Conservation (phyloP, 305 asterid species). For the Fraxinus nigra region DNA sequence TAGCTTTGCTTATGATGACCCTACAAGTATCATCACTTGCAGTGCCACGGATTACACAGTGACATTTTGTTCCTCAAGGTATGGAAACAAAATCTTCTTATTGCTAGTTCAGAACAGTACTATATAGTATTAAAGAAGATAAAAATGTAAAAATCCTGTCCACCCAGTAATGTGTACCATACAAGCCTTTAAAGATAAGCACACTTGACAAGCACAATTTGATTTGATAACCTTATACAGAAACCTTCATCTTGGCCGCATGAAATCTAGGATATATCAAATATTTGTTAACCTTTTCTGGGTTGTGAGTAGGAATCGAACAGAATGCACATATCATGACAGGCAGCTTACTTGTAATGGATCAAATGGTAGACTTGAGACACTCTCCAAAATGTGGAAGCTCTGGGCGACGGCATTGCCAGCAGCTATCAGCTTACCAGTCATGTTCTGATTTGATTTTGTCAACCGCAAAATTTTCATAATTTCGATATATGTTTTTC, state of each 20-base stretch:
- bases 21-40: constrained; percentile 56
- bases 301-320: constrained; percentile 43
- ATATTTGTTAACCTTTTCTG: constrained; percentile 8
- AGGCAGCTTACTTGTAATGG: constrained; percentile 41
- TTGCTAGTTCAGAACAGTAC: neutral
- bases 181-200: neutral
- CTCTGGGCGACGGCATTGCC: constrained; percentile 29
- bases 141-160: neutral
- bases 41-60: constrained; percentile 51
- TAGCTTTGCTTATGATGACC: constrained; percentile 65
- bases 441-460: constrained; percentile 18
- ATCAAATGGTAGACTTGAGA: constrained; percentile 24
- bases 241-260: neutral
- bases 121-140: neutral
- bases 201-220: neutral
- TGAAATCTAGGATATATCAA: neutral
- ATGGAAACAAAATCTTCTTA: neutral
- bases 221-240: neutral
- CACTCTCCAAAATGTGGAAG: constrained; percentile 26
- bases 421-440: constrained; percentile 27
- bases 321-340: constrained; percentile 57
- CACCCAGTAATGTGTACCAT: neutral
- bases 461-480: neutral
- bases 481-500: constrained; percentile 9
- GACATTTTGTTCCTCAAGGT: constrained; percentile 62